Base-by-base conservation (phyloP, 495 filamentous ascomycete genomes). In the Aspergillus incahuasiensis region DNA sequence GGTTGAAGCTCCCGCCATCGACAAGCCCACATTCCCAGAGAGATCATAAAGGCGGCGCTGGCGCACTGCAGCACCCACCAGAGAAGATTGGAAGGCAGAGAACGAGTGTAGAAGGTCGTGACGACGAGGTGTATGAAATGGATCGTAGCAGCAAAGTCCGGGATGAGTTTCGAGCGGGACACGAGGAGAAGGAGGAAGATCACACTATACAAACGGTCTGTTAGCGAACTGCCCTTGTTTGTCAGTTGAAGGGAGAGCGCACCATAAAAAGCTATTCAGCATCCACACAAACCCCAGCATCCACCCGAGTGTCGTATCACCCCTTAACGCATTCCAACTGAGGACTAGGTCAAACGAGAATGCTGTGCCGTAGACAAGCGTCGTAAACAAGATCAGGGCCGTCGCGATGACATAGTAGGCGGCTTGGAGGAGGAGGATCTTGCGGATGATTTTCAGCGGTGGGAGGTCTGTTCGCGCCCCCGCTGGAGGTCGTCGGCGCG, bases 241-340 rank as follows among this genome's bases (percentile, higher is more conserved):
- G 25, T 5, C 41, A 21, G 3, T 21, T 4, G 6, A 21, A 44
- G 18, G 41, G 41, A 24, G 21, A 46, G 83, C 84, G 39, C 68
- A 97, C 92, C 86, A 84, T 54, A 90, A 72, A 12, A 89, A 73
- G 49, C 85, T 84, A 63, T 87, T 86, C 62, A 95, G 70, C 68
- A 96, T 64, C 91, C 91, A 96, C 11, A 95, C 85, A 53, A 96
- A 76, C 3, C 89, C 90, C 59, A 95, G 63, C 68, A 92, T 87
- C 92, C 92, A 99, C 41, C 94, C 94, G 35, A 90, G 81, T 6
- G 91, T 91, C 5, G 87, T 96, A 74, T 97, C 95, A 35, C 90
- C 92, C 56, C 92, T 75, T 57, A 97, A 64, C n/a, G 81, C 78
- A 49, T 83, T 76, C 90, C 92, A 97, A 59, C 82, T 84, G 47